These are phyloP conservation scores for Xylaria sp. DNA, from an alignment of 2,329 filamentous ascomycete species.

Conservation along the genomic window DNA sequence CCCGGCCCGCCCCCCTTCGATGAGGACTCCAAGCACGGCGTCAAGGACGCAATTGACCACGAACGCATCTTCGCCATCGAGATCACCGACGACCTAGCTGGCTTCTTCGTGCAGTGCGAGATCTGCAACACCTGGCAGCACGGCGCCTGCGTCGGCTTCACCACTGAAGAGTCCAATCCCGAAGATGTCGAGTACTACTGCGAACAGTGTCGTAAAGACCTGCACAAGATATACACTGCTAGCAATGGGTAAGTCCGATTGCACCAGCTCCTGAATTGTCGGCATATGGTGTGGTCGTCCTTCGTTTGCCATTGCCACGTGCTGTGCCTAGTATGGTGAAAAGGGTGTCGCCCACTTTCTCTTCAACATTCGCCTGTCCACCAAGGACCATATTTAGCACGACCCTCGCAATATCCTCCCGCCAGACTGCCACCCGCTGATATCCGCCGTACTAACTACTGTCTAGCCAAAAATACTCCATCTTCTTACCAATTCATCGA, in stretches of 20 bases:
- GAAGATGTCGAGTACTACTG: constrained; percentile 90
- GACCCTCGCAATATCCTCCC: constrained; percentile 21
- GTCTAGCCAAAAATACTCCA: constrained; percentile 72
- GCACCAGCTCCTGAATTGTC: neutral
- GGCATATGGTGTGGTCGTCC: neutral
- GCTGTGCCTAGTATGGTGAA: neutral
- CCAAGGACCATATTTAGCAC: constrained; percentile 20
- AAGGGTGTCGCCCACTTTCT: neutral
- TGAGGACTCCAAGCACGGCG: constrained; percentile 61
- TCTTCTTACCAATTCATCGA: constrained; percentile 71
- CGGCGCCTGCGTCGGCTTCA: constrained; percentile 95
- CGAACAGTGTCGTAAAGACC: constrained; percentile 90
- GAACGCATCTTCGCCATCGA: constrained; percentile 69
- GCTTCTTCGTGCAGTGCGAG: constrained; percentile 98
- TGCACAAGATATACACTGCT: constrained; percentile 85
- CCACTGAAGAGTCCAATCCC: constrained; percentile 90
- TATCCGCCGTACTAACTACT: constrained; percentile 54
- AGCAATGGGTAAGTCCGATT: constrained; percentile 79
- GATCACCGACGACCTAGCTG: constrained; percentile 86
- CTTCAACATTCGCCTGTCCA: neutral
- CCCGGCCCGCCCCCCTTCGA: constrained; percentile 80
- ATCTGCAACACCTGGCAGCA: constrained; percentile 99
- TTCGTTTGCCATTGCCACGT: constrained; percentile 2
- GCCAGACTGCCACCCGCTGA: neutral
- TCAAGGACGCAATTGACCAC: constrained; percentile 68